These are phyloP conservation scores for Yarrowia sp. DNA, from an alignment of 805 yeast genomes.

Conservation along the genomic window DNA sequence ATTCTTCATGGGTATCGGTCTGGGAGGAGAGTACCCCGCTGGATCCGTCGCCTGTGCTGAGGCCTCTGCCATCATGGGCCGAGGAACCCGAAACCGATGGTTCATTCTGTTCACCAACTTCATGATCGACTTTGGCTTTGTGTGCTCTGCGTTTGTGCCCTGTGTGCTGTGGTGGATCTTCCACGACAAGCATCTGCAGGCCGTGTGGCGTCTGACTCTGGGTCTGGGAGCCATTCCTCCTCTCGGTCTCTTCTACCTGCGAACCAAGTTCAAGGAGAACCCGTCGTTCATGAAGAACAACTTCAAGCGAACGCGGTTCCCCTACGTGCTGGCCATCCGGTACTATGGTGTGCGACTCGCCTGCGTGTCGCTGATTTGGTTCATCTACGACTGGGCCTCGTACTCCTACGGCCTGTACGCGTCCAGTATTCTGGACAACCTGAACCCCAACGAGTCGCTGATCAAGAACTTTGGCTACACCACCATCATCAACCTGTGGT, in stretches of 20 bases:
- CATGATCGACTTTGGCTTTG: constrained; percentile 87
- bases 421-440: constrained; percentile 61
- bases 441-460: constrained; percentile 58
- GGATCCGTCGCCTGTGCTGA: constrained; percentile 96
- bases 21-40: constrained; percentile 94
- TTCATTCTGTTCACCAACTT: constrained; percentile 85
- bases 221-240: constrained; percentile 93
- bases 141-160: constrained; percentile 78
- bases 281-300: constrained; percentile 66
- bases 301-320: constrained; percentile 62
- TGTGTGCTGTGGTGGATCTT: constrained; percentile 84
- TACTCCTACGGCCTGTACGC: constrained; percentile 89
- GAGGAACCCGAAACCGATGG: constrained; percentile 83
- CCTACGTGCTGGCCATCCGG: constrained; percentile 66
- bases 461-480: constrained; percentile 88
- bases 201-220: constrained; percentile 88
- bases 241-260: constrained; percentile 66
- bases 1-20: constrained; percentile 84
- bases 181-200: constrained; percentile 63
- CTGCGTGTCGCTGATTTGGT: constrained; percentile 79
- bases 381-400: constrained; percentile 81
- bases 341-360: constrained; percentile 79
- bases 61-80: constrained; percentile 72
- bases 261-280: constrained; percentile 73
- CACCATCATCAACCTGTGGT: constrained; percentile 81